Percentiles rank a stretch among this genome's conserved stretches.
These are phyloP conservation scores for Ophiocordyceps camponoti-leonardi DNA, from an alignment of 2,329 filamentous ascomycete genomes.

Conservation along the genomic window DNA sequence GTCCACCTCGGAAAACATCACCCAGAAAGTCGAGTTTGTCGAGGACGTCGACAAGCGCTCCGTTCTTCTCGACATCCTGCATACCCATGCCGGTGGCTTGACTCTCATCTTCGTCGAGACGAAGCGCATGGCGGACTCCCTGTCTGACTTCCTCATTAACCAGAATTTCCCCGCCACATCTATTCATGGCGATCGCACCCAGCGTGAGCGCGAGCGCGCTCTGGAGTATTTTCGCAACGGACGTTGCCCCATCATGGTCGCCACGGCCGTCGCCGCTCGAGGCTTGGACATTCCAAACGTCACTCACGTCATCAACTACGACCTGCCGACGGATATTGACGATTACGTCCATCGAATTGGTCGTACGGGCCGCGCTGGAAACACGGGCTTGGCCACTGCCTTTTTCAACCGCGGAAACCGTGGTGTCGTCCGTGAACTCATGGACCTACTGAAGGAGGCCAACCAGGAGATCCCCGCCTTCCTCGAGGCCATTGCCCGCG, in stretches of 20 bases:
- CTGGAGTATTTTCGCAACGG: slow-evolving; percentile 94
- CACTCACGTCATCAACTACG: slow-evolving; percentile 96
- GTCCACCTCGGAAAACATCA: slow-evolving; percentile 99
- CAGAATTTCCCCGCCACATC: slow-evolving; percentile 96
- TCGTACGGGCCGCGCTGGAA: slow-evolving; percentile 98
- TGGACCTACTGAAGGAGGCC: slow-evolving; percentile 96
- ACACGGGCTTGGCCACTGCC: slow-evolving; percentile 93
- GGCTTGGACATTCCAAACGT: slow-evolving; percentile 93
- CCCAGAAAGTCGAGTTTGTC: slow-evolving; percentile 95
- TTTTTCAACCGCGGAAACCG: slow-evolving; percentile 99
- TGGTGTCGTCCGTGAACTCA: slow-evolving; percentile 86
- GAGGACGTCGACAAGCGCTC: slow-evolving; percentile 97
- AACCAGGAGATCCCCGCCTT: slow-evolving; percentile 92
- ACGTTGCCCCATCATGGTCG: slow-evolving; percentile 89
- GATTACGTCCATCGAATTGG: slow-evolving; percentile 98
- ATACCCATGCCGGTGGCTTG: slow-evolving; percentile 77
- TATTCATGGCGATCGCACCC: slow-evolving; percentile 95
- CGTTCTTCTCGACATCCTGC: slow-evolving; percentile 89
- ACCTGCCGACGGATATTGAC: slow-evolving; percentile 95
- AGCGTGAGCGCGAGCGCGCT: slow-evolving; percentile 96
- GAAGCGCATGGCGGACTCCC: slow-evolving; percentile 96
- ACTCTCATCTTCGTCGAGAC: slow-evolving; percentile 98
- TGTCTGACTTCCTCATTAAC: slow-evolving; percentile 97
- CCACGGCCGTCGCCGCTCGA: slow-evolving; percentile 85
- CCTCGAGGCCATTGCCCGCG: slow-evolving; percentile 92